Percentiles rank a stretch among this genome's conserved stretches.
Conservation (phyloP, 2,329 filamentous ascomycete genomes). For the Ascochyta fabae region DNA sequence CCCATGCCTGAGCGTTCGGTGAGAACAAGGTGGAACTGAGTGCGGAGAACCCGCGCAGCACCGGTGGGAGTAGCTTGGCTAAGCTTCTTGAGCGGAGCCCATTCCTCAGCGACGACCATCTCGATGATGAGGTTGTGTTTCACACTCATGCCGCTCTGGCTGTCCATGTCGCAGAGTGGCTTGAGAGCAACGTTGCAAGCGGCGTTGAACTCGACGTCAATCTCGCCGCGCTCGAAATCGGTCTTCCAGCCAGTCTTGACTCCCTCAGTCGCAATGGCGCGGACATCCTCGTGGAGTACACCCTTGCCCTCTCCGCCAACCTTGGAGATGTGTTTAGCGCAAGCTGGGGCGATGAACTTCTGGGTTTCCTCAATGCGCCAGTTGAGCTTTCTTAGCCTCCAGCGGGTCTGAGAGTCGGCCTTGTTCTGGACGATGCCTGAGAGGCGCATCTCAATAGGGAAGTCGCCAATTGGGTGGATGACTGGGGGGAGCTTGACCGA, state of each 20-base stretch:
- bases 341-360: slow-evolving; percentile 79
- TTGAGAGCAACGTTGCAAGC: slow-evolving; percentile 66
- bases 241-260: slow-evolving; percentile 91
- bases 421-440: slow-evolving; percentile 82
- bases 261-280: slow-evolving; percentile 80
- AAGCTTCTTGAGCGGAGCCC: slow-evolving; percentile 71
- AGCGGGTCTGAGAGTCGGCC: slow-evolving; percentile 73
- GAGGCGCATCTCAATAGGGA: slow-evolving; percentile 79
- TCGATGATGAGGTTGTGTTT: slow-evolving; percentile 88
- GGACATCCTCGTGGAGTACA: slow-evolving; percentile 73
- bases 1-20: slow-evolving; percentile 86
- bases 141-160: slow-evolving; percentile 76
- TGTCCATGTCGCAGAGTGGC: slow-evolving; percentile 79
- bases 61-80: slow-evolving; percentile 84
- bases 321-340: slow-evolving; percentile 74
- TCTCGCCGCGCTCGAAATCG: slow-evolving; percentile 72
- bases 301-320: slow-evolving; percentile 72
- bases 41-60: slow-evolving; percentile 86
- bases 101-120: slow-evolving; percentile 93
- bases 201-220: slow-evolving; percentile 81
- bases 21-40: slow-evolving; percentile 84
- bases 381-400: slow-evolving; percentile 88
- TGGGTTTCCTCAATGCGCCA: slow-evolving; percentile 93
- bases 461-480: slow-evolving; percentile 84
- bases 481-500: slow-evolving; percentile 81